Conservation (phyloP, 2,329 filamentous ascomycete species). For the Hypoxylon rubiginosum region DNA sequence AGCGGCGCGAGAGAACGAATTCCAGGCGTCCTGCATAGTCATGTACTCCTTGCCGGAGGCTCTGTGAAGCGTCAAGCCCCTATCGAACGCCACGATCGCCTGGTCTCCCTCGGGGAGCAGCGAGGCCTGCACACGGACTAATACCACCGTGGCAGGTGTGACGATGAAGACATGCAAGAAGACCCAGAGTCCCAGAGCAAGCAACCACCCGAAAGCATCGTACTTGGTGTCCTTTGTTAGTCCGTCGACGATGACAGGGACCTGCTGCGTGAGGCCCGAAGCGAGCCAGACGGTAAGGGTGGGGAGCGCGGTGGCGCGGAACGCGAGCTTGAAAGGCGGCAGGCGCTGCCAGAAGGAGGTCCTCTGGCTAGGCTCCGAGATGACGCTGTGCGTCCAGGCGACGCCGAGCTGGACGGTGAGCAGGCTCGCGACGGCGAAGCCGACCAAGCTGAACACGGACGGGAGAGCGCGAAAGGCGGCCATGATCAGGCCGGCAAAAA, state of each 20-base stretch:
- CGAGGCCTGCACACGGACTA: conserved; percentile 86
- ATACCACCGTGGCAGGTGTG: conserved; percentile 79
- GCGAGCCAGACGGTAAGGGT: conserved; percentile 71
- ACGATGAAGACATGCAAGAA: conserved; percentile 70
- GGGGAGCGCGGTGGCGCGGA: conserved; percentile 76
- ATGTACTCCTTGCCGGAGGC: conserved; percentile 75
- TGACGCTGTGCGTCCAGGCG: conserved; percentile 85
- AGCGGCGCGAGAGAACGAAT: conserved; percentile 76
- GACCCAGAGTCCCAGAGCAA: conserved; percentile 43
- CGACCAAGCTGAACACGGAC: conserved; percentile 59
- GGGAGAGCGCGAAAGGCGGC: conserved; percentile 57
- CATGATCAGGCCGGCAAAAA: conserved; percentile 43
- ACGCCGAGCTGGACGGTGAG: conserved; percentile 75
- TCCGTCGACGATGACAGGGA: conserved; percentile 61
- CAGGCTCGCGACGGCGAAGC: conserved; percentile 68
- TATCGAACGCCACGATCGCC: conserved; percentile 88
- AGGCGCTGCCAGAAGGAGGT: conserved; percentile 76
- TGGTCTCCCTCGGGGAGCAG: conserved; percentile 84
- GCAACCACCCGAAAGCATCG: conserved; percentile 48
- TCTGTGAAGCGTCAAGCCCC: conserved; percentile 78
- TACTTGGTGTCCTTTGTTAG: conserved; percentile 55
- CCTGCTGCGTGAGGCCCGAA: conserved; percentile 60
- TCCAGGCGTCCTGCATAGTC: conserved; percentile 80
- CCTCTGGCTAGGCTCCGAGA: conserved; percentile 74
- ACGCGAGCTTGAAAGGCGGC: conserved; percentile 70